Percentiles rank a stretch among this genome's conserved stretches.
phyloP scores from a whole-genome alignment of 768 basidiomycete species.

The Collybiopsis confluens region DNA sequence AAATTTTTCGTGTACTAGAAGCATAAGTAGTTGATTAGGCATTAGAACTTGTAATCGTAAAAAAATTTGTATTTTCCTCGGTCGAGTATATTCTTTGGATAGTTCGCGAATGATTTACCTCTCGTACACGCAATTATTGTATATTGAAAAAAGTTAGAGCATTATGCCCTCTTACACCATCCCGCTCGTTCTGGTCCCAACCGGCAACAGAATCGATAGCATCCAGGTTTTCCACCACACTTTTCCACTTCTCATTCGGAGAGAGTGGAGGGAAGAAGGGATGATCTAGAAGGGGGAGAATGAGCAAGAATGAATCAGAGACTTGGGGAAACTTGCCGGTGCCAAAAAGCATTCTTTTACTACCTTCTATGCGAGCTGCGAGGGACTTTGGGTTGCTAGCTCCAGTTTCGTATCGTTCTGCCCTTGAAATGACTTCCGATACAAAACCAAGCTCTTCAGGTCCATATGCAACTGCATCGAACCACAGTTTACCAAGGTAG shows the following conservation, averaged over 20 bases:
- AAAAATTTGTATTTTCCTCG: too few relatives aligned
- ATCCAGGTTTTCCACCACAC: conserved; percentile 80
- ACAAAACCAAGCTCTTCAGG: conserved; percentile 81
- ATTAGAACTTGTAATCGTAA: too few relatives aligned
- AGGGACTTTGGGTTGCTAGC: conserved; percentile 19
- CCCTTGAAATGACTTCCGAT: conserved; percentile 62
- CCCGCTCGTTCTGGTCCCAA: conserved; percentile 59
- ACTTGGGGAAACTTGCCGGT: conserved; percentile 36
- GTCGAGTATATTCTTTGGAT: too few relatives aligned
- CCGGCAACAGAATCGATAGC: conserved; percentile 67
- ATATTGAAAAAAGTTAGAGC: conserved; percentile 69
- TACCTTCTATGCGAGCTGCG: conserved; percentile 43
- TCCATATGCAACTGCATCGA: conserved; percentile 86
- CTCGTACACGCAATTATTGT: conserved; percentile 4
- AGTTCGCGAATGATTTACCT: too few relatives aligned
- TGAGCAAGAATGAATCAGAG: not conserved
- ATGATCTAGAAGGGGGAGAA: conserved; percentile 38
- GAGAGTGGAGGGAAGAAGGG: conserved; percentile 86
- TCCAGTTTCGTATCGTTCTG: conserved; percentile 41
- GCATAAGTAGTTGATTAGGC: too few relatives aligned
- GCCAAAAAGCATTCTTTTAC: conserved; percentile 68
- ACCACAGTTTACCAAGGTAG: conserved; percentile 78
- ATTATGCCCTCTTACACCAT: conserved; percentile 66
- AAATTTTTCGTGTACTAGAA: conserved; percentile 49
- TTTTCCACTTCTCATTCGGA: conserved; percentile 69